Evolutionary conservation across 805 yeast species (phyloP).

Genomic region (Barnettozyma siamensis): DNA sequence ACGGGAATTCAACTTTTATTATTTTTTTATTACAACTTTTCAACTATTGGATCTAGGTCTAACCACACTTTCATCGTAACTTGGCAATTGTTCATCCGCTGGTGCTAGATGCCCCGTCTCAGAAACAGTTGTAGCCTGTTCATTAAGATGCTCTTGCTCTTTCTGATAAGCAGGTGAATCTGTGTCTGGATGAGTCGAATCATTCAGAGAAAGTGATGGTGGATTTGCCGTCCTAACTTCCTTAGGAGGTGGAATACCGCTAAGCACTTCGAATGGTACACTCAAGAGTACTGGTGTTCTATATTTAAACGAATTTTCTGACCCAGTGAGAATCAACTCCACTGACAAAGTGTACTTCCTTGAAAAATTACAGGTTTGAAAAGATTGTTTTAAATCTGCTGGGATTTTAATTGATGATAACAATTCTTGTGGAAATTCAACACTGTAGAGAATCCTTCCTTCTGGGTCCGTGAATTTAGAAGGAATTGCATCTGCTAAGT

Average conservation of each 20-base stretch:
- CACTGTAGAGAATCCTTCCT: not conserved
- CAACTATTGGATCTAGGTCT: not conserved
- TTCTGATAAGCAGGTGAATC: not conserved
- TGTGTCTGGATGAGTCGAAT: not conserved
- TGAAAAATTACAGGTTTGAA: slow-evolving; percentile 49
- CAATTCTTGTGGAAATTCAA: slow-evolving; percentile 3
- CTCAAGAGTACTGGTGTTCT: not conserved
- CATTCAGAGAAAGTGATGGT: not conserved
- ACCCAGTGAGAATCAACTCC: slow-evolving; percentile 24
- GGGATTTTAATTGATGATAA: slow-evolving; percentile 18
- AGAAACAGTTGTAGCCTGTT: too few species aligned
- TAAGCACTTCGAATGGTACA: not conserved
- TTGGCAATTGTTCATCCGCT: slow-evolving; percentile 8
- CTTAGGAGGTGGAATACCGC: slow-evolving; percentile 1
- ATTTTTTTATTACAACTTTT: too few species aligned
- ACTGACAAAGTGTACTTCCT: slow-evolving; percentile 38
- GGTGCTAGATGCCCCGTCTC: not conserved
- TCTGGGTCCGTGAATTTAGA: not conserved
- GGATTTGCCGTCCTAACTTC: not conserved
- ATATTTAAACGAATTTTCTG: not conserved
- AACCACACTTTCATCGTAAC: slow-evolving; percentile 7
- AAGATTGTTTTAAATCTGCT: slow-evolving; percentile 39
- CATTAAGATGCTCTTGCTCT: not conserved
- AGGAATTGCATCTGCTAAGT: slow-evolving; percentile 1
- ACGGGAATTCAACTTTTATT: too few species aligned